phyloP scores from a whole-genome alignment of 805 yeast species.

The Crinitomyces ghanaensis region DNA sequence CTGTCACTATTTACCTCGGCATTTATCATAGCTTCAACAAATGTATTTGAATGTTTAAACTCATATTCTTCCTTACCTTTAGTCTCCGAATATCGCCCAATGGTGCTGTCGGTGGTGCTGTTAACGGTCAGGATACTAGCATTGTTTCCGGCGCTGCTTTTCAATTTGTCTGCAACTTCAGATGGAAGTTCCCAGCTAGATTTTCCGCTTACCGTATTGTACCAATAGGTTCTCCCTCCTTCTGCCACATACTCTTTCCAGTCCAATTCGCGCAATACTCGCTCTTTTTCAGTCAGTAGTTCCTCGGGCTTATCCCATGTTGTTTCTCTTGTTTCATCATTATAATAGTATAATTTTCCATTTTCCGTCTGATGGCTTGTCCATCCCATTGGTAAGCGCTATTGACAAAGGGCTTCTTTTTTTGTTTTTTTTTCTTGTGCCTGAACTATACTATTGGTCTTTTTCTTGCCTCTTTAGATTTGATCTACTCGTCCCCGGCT shows the following conservation, averaged over 20 bases:
- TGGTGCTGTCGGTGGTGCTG: background rate
- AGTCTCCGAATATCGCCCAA: too few species aligned
- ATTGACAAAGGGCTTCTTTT: background rate
- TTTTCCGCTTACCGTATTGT: slow-evolving; percentile 48
- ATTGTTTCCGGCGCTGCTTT: slow-evolving; percentile 9
- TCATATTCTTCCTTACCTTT: too few species aligned
- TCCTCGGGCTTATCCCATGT: slow-evolving; percentile 74
- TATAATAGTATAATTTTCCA: slow-evolving; percentile 64
- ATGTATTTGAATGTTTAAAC: slow-evolving; percentile 37
- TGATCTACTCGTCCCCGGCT: too few species aligned
- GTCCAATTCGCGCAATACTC: slow-evolving; percentile 39
- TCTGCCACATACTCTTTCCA: slow-evolving; percentile 43
- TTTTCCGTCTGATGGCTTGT: slow-evolving; percentile 49
- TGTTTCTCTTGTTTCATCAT: slow-evolving; percentile 51
- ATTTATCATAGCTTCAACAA: slow-evolving; percentile 41
- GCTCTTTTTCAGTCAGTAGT: slow-evolving; percentile 24
- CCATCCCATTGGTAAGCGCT: slow-evolving; percentile 42
- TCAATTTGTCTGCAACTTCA: slow-evolving; percentile 29
- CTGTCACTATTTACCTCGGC: slow-evolving; percentile 57
- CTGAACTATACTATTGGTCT: too few species aligned
- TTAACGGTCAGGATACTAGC: background rate
- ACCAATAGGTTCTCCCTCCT: slow-evolving; percentile 58
- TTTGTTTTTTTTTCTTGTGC: background rate
- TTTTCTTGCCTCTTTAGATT: too few species aligned
- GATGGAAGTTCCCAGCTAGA: slow-evolving; percentile 77